Base-by-base conservation (phyloP, 208 protist species). In the Crithidia brevicula region DNA sequence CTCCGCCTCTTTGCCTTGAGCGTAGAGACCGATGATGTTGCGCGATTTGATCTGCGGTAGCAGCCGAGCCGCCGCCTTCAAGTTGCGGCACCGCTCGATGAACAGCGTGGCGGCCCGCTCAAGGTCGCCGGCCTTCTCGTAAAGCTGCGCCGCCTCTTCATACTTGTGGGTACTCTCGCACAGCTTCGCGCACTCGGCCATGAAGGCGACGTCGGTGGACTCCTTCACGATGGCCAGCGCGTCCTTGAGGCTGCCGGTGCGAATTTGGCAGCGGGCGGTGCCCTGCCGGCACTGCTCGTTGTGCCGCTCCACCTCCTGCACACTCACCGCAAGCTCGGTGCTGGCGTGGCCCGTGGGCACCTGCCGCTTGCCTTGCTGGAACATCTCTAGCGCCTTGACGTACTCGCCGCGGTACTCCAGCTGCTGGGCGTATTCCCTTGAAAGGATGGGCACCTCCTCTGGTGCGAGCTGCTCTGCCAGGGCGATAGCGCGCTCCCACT, bases 341-440 rank as follows among this genome's bases (percentile, higher is more conserved):
- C 91, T 88, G 4, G 81, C 80, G 68, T 94, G 86, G 5, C 91
- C 91, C 8, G 86, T 91, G 4, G 92, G 92, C 23, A 86, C 58
- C 33, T 62, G 34, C 46, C 88, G 76, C 34, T 77, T 71, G 18
- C 88, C 92, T 45, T 77, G 80, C 69, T 84, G 83, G 69, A 86
- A 98, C 89, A 96, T 94, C 70, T 97, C 92, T 15, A 95, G 71
- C 16, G 95, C 95, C 62, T 89, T 91, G 10, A 68, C 73, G 72
- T 95, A 97, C 72, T 98, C 97, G 18, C 96, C 97, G 27, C 95
- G 93, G 63, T 98, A 95, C 85, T 99, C 97, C 31, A 99, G 83
- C 75, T 98, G 97, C 72, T 96, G 84, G 3, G 96, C 98, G 61
- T 97, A 98, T 69, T 99, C 95, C 57, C 83, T 83, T 3, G 92